These are phyloP conservation scores for Tephrocybe sp. DNA, from an alignment of 768 basidiomycete species.

Conservation along the genomic window DNA sequence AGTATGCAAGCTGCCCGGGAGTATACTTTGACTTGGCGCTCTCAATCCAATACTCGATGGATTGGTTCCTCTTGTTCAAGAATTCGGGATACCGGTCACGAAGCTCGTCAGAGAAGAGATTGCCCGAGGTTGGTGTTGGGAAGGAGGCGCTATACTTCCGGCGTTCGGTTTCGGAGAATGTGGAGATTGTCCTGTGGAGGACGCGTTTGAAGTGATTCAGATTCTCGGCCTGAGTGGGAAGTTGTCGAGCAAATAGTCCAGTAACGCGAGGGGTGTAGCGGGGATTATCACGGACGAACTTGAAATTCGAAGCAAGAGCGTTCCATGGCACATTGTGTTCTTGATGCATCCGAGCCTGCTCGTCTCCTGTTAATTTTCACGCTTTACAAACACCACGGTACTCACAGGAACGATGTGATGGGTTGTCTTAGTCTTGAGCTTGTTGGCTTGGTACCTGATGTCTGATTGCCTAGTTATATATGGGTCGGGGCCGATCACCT, in stretches of 20 bases:
- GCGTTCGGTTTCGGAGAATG: slow-evolving; percentile 13
- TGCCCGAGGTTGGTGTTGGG: neutral
- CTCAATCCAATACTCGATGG: neutral
- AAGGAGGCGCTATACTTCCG: slow-evolving; percentile 4
- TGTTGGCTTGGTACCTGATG: no score
- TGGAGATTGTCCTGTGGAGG: slow-evolving; percentile 1
- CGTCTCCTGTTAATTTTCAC: slow-evolving; percentile 1
- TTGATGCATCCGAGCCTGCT: slow-evolving; percentile 33
- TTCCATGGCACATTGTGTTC: slow-evolving; percentile 41
- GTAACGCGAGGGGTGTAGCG: slow-evolving; percentile 3
- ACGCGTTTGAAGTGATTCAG: slow-evolving; percentile 8
- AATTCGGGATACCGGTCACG: neutral
- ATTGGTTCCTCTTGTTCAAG: neutral
- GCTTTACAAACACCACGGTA: no score
- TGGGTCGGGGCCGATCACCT: no score
- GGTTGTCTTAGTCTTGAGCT: no score
- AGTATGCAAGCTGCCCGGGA: neutral
- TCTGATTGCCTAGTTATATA: no score
- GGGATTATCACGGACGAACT: slow-evolving; percentile 6
- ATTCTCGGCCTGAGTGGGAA: slow-evolving; percentile 1
- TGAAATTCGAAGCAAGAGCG: slow-evolving; percentile 21
- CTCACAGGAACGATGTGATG: no score
- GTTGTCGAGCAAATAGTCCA: slow-evolving; percentile 1
- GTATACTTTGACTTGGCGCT: neutral
- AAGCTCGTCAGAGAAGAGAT: slow-evolving; percentile 3